Base-by-base conservation (phyloP, 2,329 filamentous ascomycete species). In the Epichloe brachyelytri region DNA sequence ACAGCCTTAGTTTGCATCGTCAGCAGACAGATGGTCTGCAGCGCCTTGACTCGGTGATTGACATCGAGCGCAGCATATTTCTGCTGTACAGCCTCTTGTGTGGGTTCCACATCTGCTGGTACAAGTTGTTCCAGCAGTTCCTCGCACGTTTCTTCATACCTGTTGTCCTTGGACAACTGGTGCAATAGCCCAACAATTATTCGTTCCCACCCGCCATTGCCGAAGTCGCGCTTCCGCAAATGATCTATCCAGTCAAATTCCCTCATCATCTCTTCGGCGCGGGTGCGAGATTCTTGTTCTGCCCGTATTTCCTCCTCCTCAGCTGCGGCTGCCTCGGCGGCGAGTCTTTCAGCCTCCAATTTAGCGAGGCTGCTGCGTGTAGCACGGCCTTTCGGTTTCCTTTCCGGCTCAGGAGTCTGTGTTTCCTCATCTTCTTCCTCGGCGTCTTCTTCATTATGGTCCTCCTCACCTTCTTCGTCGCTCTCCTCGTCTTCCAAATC, bases 321-420 rank as follows among this genome's bases (percentile, higher is more conserved):
- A 5, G 75, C 76, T 1, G 76, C 75, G 2, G 75, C 76, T 2
- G 73, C 72, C 60, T 82, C 80, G 3, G 76, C 76, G 48, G 80
- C 80, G 17, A 88, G 60, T 52, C 79, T 77, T 58, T 86, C 85
- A 0, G 83, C 83, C 63, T 91, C 88, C 3, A 82, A 76, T 64
- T 93, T 94, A 34, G 88, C 85, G 52, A 95, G 69, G 63, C 89
- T 94, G 63, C 89, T 90, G 59, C 90, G 76, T 0, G 90, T 96
- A 5, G 88, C 86, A 57, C 89, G 83, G 50, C 78, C 76, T 3
- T 73, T 70, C 0, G 78, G 80, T 51, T 82, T 81, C 4, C 80
- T 78, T 43, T 88, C 85, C 0, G 84, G 84, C 58, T 91, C 86
- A 0, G 85, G 84, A 5, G 78, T 79, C 5, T 78, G 78, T 26